A percentile compares a stretch with the other conserved stretches of the same genome.
These are phyloP conservation scores for Botrytis deweyae DNA, from an alignment of 2,329 filamentous ascomycete species.

Conservation along the genomic window DNA sequence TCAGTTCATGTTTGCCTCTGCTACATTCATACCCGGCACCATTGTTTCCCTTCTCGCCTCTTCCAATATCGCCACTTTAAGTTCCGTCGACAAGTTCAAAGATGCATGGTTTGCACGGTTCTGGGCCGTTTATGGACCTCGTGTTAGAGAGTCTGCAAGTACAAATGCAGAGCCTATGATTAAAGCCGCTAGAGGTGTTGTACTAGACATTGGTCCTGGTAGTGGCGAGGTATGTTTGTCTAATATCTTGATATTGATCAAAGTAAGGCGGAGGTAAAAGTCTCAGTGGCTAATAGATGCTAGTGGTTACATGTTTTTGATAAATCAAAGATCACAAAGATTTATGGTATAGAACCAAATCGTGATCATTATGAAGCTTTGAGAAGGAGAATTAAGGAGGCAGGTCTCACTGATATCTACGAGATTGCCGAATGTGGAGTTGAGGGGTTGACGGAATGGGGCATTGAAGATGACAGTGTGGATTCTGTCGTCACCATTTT, in stretches of 20 bases:
- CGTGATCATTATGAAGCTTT: constrained; percentile 51
- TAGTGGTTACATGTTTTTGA: constrained; percentile 20
- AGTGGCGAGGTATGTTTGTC: constrained; percentile 57
- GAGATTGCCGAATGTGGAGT: constrained; percentile 63
- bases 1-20: constrained; percentile 51
- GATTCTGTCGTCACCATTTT: constrained; percentile 36
- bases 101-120: constrained; percentile 59
- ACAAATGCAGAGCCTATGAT: constrained; percentile 48
- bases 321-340: constrained; percentile 37
- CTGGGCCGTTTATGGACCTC: constrained; percentile 56
- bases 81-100: constrained; percentile 43
- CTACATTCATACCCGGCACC: constrained; percentile 52
- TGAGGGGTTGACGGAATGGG: constrained; percentile 49
- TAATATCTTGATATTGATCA: constrained; percentile 43
- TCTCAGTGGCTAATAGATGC: constrained; percentile 52
- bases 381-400: constrained; percentile 47
- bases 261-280: constrained; percentile 25
- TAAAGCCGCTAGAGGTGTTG: constrained; percentile 30
- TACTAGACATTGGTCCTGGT: constrained; percentile 60
- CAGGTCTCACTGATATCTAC: constrained; percentile 57
- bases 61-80: constrained; percentile 42
- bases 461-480: constrained; percentile 46
- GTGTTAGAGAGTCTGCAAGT: constrained; percentile 46
- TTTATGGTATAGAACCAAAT: constrained; percentile 68
- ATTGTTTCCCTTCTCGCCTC: constrained; percentile 45